Evolutionary conservation across 2,329 filamentous ascomycete species (phyloP), one percentile per base, ranked within the genome.

Genomic region (Neopestalotiopsis sp.): DNA sequence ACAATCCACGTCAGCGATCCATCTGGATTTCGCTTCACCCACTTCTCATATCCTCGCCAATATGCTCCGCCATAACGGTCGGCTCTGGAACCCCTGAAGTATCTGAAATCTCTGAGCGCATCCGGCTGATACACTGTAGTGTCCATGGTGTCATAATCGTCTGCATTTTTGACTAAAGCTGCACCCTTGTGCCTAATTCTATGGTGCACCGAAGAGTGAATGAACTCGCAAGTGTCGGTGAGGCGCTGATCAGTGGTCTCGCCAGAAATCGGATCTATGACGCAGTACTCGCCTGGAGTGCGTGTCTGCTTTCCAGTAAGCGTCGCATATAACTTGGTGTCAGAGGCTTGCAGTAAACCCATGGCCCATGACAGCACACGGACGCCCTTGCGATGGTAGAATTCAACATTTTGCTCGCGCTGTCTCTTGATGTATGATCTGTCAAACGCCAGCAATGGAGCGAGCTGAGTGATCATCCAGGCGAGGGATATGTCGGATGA

Each of bases 401-500:
- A 64, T 24, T 49, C 10, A 32, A 64, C 61, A 32, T 64, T 64
- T 38, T 64, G 61, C 40, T 64, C 61, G 1, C 61, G 34, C 17
- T 64, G 61, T 6, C 61, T 34, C 20, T 34, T 7, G 12, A 64
- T 45, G 38, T 64, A 64, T 7, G 61, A 64, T 14, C 7, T 64
- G 14, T 64, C 61, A 45, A 64, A 64, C 3, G 38, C 61, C n/a
- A 64, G 24, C 3, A 64, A 64, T 14, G 61, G 61, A 10, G 61
- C 49, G 6, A 64, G 40, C 42, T 64, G 61, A 24, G 61, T 64
- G 61, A 64, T 64, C 61, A 64, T 64, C 61, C 61, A 64, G 6
- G 61, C 61, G 1, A 64, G 61, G 10, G 61, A 49, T 24, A 64
- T 64, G 24, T 66, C 63, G 14, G 45, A 30, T 3, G 30, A 30